These are phyloP conservation scores for Nitzschia putrida DNA, from an alignment of 108 stramenopile species.

Conservation along the genomic window DNA sequence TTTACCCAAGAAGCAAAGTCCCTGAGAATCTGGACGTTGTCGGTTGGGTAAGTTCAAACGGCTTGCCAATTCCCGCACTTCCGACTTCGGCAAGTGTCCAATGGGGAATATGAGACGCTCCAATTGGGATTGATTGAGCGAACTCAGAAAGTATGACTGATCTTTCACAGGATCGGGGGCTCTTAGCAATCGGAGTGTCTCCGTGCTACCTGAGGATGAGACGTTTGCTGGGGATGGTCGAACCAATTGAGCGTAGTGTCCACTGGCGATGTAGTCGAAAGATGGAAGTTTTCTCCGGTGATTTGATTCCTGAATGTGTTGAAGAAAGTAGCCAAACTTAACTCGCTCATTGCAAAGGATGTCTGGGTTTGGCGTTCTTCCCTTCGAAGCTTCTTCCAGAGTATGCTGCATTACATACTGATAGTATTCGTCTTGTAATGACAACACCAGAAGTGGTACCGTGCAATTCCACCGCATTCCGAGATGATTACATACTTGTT, in stretches of 20 bases:
- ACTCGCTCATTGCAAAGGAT: slow-evolving; percentile 95
- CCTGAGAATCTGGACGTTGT: slow-evolving; percentile 87
- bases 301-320: slow-evolving; percentile 55
- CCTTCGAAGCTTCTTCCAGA: slow-evolving; percentile 77
- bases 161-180: slow-evolving; percentile 95
- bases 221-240: slow-evolving; percentile 24
- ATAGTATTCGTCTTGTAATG: slow-evolving; percentile 91
- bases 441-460: slow-evolving; percentile 82
- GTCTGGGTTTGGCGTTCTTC: slow-evolving; percentile 97
- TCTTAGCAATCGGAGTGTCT: slow-evolving; percentile 63
- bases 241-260: slow-evolving; percentile 90
- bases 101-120: slow-evolving; percentile 86
- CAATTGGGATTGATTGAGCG: slow-evolving; percentile 87
- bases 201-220: background rate
- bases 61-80: slow-evolving; percentile 90
- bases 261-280: slow-evolving; percentile 84
- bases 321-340: slow-evolving; percentile 96
- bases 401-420: slow-evolving; percentile 89
- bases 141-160: slow-evolving; percentile 96
- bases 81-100: slow-evolving; percentile 83
- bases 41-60: slow-evolving; percentile 90
- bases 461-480: slow-evolving; percentile 10
- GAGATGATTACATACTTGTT: slow-evolving; percentile 89
- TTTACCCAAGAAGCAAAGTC: slow-evolving; percentile 94
- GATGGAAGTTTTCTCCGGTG: too few relatives aligned